Evolutionary conservation across 352 stramenopile genomes (phyloP), one percentile per base, ranked within the genome.

Genomic region (Achlya hypogyna): DNA sequence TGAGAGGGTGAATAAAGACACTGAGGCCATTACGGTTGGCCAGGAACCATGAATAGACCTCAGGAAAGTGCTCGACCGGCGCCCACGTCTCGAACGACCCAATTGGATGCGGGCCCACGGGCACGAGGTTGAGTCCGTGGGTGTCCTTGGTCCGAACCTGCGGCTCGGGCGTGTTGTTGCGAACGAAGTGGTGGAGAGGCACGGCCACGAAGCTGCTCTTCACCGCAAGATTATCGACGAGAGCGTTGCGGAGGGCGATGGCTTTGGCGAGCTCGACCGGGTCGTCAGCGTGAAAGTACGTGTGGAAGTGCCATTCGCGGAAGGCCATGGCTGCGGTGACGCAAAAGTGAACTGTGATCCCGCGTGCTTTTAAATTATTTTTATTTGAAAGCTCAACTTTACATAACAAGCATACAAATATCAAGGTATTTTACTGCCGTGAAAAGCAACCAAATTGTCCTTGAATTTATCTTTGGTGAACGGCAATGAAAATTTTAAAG

Each of bases 231-330:
- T 71, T 62, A 1, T 78, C 72, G 4, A 91, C 72, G 12, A 91
- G 73, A 59, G 71, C 68, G 14, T 76, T 71, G 1, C 75, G 78
- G 34, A 89, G 65, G 40, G 72, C 68, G 20, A 76, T 63, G 0
- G 79, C 83, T 29, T 86, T 75, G 29, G 71, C 68, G 23, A 68
- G 42, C 65, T 78, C 31, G 62, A 53, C 60, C 78, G 63, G 63
- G 77, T 88, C 52, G 49, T 54, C 10, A 52, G 78, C 51, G 75
- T 75, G 65, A 78, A 83, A 89, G 71, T 82, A 91, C 27, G 76
- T 75, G 70, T 91, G 83, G 68, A 91, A 90, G 53, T 89, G 83
- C 76, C 78, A 91, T 49, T 91, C 83, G 63, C 84, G 80, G 66
- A 88, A 75, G 40, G 62, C 43, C 54, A 52, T 52, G 18, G 6